Conservation (phyloP, 2,329 filamentous ascomycete species). For the Aspergillus brasiliensis region DNA sequence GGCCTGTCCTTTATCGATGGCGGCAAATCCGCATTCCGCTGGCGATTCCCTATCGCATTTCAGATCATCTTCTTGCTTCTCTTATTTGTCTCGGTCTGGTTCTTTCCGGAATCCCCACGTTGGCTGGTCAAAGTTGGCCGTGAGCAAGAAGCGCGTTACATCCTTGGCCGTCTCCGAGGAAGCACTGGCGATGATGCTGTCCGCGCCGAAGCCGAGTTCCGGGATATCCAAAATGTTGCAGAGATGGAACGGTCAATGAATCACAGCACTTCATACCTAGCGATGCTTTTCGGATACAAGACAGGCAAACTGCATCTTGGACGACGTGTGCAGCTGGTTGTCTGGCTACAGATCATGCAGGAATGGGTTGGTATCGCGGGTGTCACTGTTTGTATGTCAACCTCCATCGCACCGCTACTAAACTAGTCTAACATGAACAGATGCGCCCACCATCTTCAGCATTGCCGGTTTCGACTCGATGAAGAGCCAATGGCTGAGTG, state of each 20-base stretch:
- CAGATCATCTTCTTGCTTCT: slow-evolving; percentile 66
- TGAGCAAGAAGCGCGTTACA: slow-evolving; percentile 67
- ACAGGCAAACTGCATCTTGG: slow-evolving; percentile 68
- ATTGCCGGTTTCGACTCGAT: slow-evolving; percentile 65
- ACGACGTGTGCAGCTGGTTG: slow-evolving; percentile 67
- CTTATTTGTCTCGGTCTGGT: slow-evolving; percentile 60
- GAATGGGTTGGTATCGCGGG: slow-evolving; percentile 71
- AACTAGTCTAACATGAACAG: slow-evolving; percentile 16
- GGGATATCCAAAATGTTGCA: slow-evolving; percentile 67
- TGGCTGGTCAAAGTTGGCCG: slow-evolving; percentile 65
- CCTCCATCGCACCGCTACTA: neutral
- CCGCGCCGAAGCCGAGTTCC: slow-evolving; percentile 64
- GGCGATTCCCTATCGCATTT: slow-evolving; percentile 71
- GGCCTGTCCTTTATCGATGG: slow-evolving; percentile 64
- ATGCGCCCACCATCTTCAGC: slow-evolving; percentile 61
- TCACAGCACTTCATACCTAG: slow-evolving; percentile 58
- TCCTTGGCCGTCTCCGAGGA: slow-evolving; percentile 66
- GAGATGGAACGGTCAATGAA: slow-evolving; percentile 61
- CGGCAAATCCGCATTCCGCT: slow-evolving; percentile 60
- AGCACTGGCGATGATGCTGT: slow-evolving; percentile 54
- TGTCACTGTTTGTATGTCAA: slow-evolving; percentile 59
- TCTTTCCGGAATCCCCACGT: slow-evolving; percentile 67
- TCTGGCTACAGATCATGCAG: slow-evolving; percentile 73
- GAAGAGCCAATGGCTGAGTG: slow-evolving; percentile 66
- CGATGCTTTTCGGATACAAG: slow-evolving; percentile 68